Evolutionary conservation across 2,329 filamentous ascomycete species (phyloP), one percentile per base, ranked within the genome.

Genomic region (Madurella fahalii): DNA sequence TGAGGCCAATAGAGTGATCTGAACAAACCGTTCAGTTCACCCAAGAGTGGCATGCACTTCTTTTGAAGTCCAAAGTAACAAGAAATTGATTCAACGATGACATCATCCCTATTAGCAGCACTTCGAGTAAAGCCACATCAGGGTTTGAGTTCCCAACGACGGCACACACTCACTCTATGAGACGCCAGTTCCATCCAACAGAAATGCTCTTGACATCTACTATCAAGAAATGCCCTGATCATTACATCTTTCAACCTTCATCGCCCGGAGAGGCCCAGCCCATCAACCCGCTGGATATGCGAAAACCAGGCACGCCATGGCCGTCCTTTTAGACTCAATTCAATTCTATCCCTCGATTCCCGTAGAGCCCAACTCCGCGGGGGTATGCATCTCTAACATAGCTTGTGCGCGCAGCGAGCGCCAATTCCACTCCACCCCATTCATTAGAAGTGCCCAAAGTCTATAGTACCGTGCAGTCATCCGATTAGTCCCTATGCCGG

Each of bases 401-500:
- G 40, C 8, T 17, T 25, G 25, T 25, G 25, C 25, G 40, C 40
- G n/a, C 13, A 4, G n/a, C 40, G n/a, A 9, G 40, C 13, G 40
- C 25, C 25, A 25, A 25, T 25, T 50, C 11, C 52, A 48, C 47
- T 44, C 45, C 43, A 40, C 41, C 13, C 47, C 46, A 44, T 42
- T 50, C 39, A 15, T 31, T 20, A 45, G 13, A n/a, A n/a, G 15
- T 13, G n/a, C 40, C 31, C 20, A 40, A 9, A 45, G 30, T 46
- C 42, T 13, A 45, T 44, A 39, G 7, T 32, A 20, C n/a, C 2
- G 15, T 17, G 13, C 40, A 34, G 17, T 43, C 40, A 31, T 18
- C 12, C 18, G 16, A 41, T 63, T 51, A 61, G 34, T 64, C 61
- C 54, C 57, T 57, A 49, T 63, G 60, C 40, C 61, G 58, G 45